Conservation (phyloP, 2,329 filamentous ascomycete genomes). For the Hymenoscyphus albidus region DNA sequence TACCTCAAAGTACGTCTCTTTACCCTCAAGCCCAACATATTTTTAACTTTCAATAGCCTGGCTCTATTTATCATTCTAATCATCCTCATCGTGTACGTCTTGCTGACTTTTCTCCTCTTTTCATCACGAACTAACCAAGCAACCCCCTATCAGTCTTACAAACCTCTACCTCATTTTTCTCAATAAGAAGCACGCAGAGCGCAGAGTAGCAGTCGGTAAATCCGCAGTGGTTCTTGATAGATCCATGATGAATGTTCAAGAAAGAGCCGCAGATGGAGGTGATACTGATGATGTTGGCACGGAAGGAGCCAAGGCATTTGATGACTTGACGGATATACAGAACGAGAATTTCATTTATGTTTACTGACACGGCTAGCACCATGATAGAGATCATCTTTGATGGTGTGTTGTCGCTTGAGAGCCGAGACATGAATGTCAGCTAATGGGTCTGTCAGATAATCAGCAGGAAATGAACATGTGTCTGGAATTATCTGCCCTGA, state of each 20-base stretch:
- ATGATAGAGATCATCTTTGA: background rate
- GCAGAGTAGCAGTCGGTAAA: constrained; percentile 56
- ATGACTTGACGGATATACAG: constrained; percentile 56
- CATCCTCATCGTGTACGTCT: constrained; percentile 43
- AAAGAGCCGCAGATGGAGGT: constrained; percentile 39
- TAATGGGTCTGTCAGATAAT: background rate
- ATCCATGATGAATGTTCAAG: constrained; percentile 51
- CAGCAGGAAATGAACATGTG: background rate
- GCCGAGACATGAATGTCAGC: background rate
- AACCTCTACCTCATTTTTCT: constrained; percentile 48
- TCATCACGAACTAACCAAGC: background rate
- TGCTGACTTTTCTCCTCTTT: constrained; percentile 6
- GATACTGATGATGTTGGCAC: constrained; percentile 21
- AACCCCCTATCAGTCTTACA: constrained; percentile 26
- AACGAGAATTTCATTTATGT: constrained; percentile 64
- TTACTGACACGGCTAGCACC: constrained; percentile 15
- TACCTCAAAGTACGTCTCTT: constrained; percentile 45
- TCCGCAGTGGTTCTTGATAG: constrained; percentile 53
- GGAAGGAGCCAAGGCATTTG: constrained; percentile 48
- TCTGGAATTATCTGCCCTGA: background rate
- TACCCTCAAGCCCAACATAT: no score
- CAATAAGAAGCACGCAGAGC: constrained; percentile 52
- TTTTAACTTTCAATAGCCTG: constrained; percentile 36
- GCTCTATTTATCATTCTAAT: constrained; percentile 59
- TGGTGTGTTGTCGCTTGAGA: background rate